phyloP scores from a whole-genome alignment of 306 rosid species.

The Cicer judaicum region DNA sequence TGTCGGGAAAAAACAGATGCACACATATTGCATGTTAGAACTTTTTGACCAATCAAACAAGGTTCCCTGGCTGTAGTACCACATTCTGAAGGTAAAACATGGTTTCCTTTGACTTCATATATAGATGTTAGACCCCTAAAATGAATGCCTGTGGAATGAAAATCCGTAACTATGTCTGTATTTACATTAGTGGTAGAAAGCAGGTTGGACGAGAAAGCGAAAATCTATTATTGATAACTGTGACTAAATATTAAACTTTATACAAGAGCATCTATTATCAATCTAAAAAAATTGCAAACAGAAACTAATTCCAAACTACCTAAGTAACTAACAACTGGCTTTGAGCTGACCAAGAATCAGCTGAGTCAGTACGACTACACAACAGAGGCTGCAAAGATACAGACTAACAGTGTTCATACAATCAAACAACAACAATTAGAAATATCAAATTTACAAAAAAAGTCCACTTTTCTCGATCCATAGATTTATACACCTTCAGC shows the following conservation, averaged over 20 bases:
- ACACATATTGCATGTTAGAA: constrained; percentile 36
- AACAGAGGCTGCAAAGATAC: constrained; percentile 4
- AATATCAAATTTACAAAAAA: background rate
- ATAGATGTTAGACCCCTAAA: constrained; percentile 15
- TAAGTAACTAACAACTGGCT: background rate
- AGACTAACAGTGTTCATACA: background rate
- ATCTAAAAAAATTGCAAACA: constrained; percentile 10
- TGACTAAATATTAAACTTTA: constrained; percentile 6
- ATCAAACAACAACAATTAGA: background rate
- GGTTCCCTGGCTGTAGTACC: constrained; percentile 35
- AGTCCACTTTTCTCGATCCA: constrained; percentile 30
- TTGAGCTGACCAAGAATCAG: constrained; percentile 5
- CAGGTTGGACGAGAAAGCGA: constrained; percentile 2
- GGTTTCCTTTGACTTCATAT: constrained; percentile 11
- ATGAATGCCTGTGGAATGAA: constrained; percentile 11
- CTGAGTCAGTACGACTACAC: constrained; percentile 22
- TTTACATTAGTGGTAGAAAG: constrained; percentile 18
- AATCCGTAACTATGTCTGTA: constrained; percentile 30
- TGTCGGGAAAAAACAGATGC: constrained; percentile 25
- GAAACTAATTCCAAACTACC: constrained; percentile 7
- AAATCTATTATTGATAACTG: constrained; percentile 1
- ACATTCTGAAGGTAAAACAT: constrained; percentile 29
- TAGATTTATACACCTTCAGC: constrained; percentile 24
- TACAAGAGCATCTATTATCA: background rate
- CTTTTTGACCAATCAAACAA: constrained; percentile 37